Conservation (phyloP, 306 rosid genomes). For the Citrullus colocynthis region DNA sequence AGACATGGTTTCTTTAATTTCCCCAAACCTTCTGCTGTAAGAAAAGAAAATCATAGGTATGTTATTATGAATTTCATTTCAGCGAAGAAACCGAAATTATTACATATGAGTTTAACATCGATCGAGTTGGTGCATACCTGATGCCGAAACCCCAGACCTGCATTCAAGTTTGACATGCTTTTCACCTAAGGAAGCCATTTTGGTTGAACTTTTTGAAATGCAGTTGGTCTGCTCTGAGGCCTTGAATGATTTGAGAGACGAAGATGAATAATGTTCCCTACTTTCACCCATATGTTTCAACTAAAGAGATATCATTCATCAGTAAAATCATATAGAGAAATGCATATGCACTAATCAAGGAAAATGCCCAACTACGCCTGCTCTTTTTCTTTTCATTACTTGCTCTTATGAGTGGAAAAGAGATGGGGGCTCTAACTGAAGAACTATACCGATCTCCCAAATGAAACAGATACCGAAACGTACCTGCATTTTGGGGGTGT, state of each 20-base stretch:
- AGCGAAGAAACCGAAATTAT: not conserved
- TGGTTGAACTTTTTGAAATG: conserved; percentile 12
- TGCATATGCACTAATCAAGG: no score
- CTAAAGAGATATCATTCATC: not conserved
- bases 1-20: conserved; percentile 13
- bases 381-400: no score
- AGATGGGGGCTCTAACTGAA: not conserved
- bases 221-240: conserved; percentile 8
- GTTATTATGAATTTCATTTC: not conserved
- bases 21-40: conserved; percentile 19
- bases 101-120: not conserved
- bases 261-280: conserved; percentile 16
- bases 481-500: conserved; percentile 19
- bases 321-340: not conserved
- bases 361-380: no score
- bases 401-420: not conserved
- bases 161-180: conserved; percentile 17
- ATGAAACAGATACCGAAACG: not conserved
- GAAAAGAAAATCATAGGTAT: not conserved
- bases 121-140: conserved; percentile 20
- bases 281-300: conserved; percentile 21
- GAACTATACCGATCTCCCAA: not conserved
- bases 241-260: conserved; percentile 30
- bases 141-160: conserved; percentile 1
- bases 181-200: conserved; percentile 16